These are phyloP conservation scores for Nothophaeocryptopus gaeumannii DNA, from an alignment of 2,329 filamentous ascomycete species.

Conservation along the genomic window DNA sequence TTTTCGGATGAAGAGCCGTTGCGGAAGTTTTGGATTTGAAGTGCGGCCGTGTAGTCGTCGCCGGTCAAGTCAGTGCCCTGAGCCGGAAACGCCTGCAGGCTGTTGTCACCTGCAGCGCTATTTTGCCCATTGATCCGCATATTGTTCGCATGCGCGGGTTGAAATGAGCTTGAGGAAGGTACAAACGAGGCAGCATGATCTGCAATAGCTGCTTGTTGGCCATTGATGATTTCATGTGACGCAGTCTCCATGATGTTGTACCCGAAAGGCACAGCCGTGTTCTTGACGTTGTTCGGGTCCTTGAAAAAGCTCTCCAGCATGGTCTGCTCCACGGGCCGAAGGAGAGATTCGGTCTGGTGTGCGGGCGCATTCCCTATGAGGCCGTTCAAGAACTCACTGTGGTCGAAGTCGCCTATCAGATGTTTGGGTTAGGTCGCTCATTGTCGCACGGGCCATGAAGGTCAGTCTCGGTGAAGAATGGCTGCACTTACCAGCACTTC, in stretches of 20 bases:
- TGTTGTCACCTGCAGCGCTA: background rate
- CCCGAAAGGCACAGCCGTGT: constrained; percentile 4
- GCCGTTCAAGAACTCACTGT: too few species aligned
- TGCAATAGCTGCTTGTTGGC: too few species aligned
- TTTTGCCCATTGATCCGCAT: background rate
- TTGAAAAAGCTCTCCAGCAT: constrained; percentile 8
- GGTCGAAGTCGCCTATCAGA: too few species aligned
- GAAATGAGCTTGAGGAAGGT: constrained; percentile 1
- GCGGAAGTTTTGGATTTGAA: constrained; percentile 7
- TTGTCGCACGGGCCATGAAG: too few species aligned
- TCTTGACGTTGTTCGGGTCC: constrained; percentile 4
- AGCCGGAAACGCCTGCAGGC: background rate
- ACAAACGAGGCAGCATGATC: background rate
- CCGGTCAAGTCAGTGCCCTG: constrained; percentile 1
- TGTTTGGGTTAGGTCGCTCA: too few species aligned
- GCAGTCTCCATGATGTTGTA: background rate
- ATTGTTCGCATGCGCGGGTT: background rate
- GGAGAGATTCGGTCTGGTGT: too few species aligned
- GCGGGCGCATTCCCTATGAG: too few species aligned
- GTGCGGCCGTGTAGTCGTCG: constrained; percentile 6
- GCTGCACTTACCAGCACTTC: too few species aligned
- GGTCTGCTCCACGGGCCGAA: background rate
- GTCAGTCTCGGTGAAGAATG: too few species aligned
- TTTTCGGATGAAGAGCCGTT: constrained; percentile 3
- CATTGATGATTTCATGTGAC: too few species aligned